Evolutionary conservation across 2,329 filamentous ascomycete genomes (phyloP).

Genomic region (Zasmidium angulare): DNA sequence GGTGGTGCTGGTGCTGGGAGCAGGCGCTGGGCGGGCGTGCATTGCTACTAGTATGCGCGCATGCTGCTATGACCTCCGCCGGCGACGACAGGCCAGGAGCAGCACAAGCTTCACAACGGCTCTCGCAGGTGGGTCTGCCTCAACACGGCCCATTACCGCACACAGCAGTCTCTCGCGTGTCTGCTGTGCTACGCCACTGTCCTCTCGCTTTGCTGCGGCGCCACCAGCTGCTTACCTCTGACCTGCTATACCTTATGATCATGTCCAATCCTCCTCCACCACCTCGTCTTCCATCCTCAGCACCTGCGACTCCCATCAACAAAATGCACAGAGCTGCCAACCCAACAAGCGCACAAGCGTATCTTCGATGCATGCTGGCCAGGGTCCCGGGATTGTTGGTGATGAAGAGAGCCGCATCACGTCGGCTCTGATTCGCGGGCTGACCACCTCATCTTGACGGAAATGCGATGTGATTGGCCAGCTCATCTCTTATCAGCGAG

Average conservation of each 20-base stretch:
- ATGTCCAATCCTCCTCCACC: background rate
- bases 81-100: too few relatives aligned
- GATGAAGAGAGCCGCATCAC: background rate
- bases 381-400: background rate
- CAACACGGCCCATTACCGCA: background rate
- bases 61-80: background rate
- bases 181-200: constrained; percentile 1
- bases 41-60: background rate
- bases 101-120: constrained; percentile 10
- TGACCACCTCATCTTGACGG: background rate
- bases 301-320: too few relatives aligned
- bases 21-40: background rate
- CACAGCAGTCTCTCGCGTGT: constrained; percentile 9
- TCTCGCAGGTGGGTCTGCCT: background rate
- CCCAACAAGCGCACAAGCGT: too few relatives aligned
- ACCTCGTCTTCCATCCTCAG: background rate
- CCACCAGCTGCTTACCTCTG: background rate
- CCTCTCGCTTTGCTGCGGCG: background rate
- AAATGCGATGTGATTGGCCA: background rate
- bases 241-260: background rate
- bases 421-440: background rate
- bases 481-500: background rate
- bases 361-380: background rate
- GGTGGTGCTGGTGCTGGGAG: background rate
- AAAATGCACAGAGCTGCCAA: too few relatives aligned